phyloP scores from a whole-genome alignment of 2,329 filamentous ascomycete genomes.

The Fusarium nematophilum region DNA sequence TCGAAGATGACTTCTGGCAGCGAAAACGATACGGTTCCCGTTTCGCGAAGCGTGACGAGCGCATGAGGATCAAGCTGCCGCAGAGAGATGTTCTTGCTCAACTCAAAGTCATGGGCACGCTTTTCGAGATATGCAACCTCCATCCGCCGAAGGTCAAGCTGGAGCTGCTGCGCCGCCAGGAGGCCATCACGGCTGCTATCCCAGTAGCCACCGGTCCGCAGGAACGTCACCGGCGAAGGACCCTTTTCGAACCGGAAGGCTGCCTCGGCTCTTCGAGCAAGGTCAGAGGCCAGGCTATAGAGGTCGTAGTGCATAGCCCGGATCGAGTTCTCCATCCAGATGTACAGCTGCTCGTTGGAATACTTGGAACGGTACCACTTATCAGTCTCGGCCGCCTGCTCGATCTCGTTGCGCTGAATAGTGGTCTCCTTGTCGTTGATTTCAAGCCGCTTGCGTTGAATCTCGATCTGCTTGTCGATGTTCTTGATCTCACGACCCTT shows the following conservation, averaged over 20 bases:
- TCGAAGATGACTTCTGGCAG: constrained; percentile 50
- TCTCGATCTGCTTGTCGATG: constrained; percentile 21
- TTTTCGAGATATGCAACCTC: constrained; percentile 6
- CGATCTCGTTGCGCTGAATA: neutral
- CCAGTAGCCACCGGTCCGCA: neutral
- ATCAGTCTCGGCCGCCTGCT: neutral
- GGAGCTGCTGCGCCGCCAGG: neutral
- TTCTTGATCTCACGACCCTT: constrained; percentile 18
- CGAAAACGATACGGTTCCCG: neutral
- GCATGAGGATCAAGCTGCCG: neutral
- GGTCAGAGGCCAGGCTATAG: neutral
- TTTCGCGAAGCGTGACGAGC: neutral
- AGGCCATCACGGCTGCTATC: neutral
- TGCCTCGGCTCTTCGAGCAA: neutral
- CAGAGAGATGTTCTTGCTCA: constrained; percentile 12
- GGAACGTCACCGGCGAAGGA: no score
- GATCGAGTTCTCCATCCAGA: no score
- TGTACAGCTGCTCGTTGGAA: neutral
- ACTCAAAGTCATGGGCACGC: constrained; percentile 9
- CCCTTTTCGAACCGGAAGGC: neutral
- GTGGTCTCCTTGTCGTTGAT: neutral
- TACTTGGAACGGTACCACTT: constrained; percentile 15
- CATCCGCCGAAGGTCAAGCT: constrained; percentile 1
- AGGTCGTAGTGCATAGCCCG: no score
- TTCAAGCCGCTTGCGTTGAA: neutral